Percentiles rank a stretch among this genome's conserved stretches.
Evolutionary conservation across 768 basidiomycete genomes (phyloP).

Genomic region (Mrakia hoshinonis): DNA sequence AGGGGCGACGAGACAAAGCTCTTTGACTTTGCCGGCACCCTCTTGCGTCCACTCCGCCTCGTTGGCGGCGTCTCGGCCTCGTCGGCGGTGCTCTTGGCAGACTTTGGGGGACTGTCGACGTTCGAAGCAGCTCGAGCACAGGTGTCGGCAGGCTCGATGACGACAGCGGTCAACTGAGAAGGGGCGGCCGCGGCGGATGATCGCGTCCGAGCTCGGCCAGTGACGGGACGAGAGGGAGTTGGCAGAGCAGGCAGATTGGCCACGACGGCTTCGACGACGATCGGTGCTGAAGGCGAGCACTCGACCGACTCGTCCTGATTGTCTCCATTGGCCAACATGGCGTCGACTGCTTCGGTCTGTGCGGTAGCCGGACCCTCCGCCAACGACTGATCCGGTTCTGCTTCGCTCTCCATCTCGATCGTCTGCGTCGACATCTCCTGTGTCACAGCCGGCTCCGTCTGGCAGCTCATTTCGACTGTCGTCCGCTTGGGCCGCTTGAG

Average conservation of each 20-base stretch:
- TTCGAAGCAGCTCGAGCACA: background rate
- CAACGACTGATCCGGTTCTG: background rate
- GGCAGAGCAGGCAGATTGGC: too few species aligned
- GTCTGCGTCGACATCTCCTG: slow-evolving; percentile 1
- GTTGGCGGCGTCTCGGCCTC: background rate
- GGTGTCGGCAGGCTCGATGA: background rate
- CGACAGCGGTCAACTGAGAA: background rate
- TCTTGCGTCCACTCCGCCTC: background rate
- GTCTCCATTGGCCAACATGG: too few species aligned
- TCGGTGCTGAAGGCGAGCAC: too few species aligned
- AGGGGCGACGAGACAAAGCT: background rate
- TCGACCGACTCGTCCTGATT: too few species aligned
- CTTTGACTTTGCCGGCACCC: background rate
- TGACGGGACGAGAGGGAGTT: too few species aligned
- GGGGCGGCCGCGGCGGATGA: background rate
- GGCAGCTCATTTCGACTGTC: background rate
- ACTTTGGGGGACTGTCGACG: background rate
- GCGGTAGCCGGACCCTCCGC: background rate
- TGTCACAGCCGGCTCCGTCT: background rate
- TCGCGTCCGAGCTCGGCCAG: background rate
- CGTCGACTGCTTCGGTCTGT: too few species aligned
- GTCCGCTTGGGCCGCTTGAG: background rate
- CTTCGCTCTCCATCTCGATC: background rate
- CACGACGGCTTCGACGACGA: too few species aligned
- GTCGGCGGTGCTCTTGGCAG: background rate